Evolutionary conservation across 2,329 filamentous ascomycete species (phyloP), one percentile per base, ranked within the genome.

Genomic region (Cercospora sp.): DNA sequence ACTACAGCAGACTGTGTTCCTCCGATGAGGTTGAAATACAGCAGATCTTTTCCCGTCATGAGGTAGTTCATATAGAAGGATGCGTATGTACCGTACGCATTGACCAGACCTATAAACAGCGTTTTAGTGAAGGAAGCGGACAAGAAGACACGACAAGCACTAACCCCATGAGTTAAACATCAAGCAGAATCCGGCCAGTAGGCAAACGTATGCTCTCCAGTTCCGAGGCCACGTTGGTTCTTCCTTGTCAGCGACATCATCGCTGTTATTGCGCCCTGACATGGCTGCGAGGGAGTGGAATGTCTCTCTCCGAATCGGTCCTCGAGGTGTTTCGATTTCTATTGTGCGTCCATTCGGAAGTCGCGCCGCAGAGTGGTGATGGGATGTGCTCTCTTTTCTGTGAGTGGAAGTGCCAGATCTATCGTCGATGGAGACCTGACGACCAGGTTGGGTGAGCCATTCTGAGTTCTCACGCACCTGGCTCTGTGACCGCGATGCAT

Each of bases 31-130:
- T 84, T 84, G 59, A 84, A 75, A 45, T 79, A 72, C 7, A 83
- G 71, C 33, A 83, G 75, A 67, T 82, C 79, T 20, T 76, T 69
- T 5, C 73, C 75, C 5, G 78, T 77, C 2, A 85, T 75, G 9
- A 84, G 79, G 57, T 80, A 75, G 60, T 83, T 79, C 68, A 80
- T 80, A 72, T 85, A 85, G 74, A 81, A 84, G 1, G 82, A 84
- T 1, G 81, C 78, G 74, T 82, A 85, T 3, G 83, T 84, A 42
- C 84, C 84, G 66, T 83, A 85, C 5, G 82, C 80, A 68, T 84
- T 84, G 33, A 84, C 81, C 1, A 84, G 65, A 20, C 62, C 62
- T 63, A 30, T 26, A 13, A 20, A 33, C 13, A 7, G 33, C 28
- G 10, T 12, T 3, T 59, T 23, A 59, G 31, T 33, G 40, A n/a